Base-by-base conservation (phyloP, 495 filamentous ascomycete genomes). In the Saxispiralis lemnorum region DNA sequence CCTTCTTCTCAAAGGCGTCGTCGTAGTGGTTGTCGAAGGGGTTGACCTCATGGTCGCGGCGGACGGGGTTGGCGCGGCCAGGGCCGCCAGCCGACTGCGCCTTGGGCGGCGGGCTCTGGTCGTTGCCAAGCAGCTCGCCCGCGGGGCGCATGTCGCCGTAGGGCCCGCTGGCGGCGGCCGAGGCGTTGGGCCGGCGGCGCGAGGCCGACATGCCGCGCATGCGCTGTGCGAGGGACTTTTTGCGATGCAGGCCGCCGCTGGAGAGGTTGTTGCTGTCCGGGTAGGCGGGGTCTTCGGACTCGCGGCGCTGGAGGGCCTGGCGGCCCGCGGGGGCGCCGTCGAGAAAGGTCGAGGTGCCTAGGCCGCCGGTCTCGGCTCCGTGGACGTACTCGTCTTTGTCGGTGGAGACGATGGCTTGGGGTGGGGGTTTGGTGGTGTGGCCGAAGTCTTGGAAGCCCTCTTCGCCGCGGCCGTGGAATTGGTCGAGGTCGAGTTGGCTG, bases 341-440 rank as follows among this genome's bases (percentile, higher is more conserved):
- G 17, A 99, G 61, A 66, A 96, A 96, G 1, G 92, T 99, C 42
- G 83, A 93, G 9, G 86, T 92, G 41, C 92, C 92, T 5, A 99
- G 67, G 10, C 92, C 92, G 49, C 83, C 59, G 0, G 72, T 82
- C 59, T 89, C 76, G 37, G 83, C 72, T 10, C 89, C 92, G 49
- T 93, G 81, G 31, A 96, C 68, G 6, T 78, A 71, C 38, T 81
- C 80, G 32, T 77, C 59, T 24, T 65, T 66, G 28, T 64, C 56
- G n/a, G 60, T 67, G 7, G 79, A 64, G 51, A 81, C 73, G 50
- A 81, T 76, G 18, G 59, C 62, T 55, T 49, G 2, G 60, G 46
- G 18, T 20, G 31, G 49, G 5, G 61, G 57, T 45, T 58, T 56
- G 35, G 39, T 49, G 34, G 57, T 56, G 20, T 47, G 47, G 17